These are phyloP conservation scores for Xylaria sp. DNA, from an alignment of 2,329 filamentous ascomycete species.

Conservation along the genomic window DNA sequence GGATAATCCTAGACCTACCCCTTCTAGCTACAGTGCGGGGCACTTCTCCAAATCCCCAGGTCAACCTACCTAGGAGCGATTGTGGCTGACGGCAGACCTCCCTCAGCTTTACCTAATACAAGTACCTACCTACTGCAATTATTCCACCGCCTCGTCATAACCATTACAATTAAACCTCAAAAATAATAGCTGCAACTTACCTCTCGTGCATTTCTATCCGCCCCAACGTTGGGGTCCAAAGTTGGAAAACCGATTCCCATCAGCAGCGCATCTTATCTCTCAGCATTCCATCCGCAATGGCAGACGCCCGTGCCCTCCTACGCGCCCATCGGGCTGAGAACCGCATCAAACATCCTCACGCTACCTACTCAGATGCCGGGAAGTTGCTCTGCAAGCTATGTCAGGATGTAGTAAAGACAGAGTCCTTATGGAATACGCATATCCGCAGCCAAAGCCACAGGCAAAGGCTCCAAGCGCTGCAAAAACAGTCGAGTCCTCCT, in stretches of 20 bases:
- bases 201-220: neutral
- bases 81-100: slow-evolving; percentile 30
- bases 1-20: neutral
- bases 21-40: slow-evolving; percentile 26
- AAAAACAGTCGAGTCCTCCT: slow-evolving; percentile 43
- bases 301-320: slow-evolving; percentile 82
- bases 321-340: slow-evolving; percentile 80
- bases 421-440: slow-evolving; percentile 74
- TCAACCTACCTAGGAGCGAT: neutral
- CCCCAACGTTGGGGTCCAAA: neutral
- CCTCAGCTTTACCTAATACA: slow-evolving; percentile 24
- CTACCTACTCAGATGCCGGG: slow-evolving; percentile 73
- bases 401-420: slow-evolving; percentile 70
- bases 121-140: neutral
- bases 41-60: slow-evolving; percentile 36
- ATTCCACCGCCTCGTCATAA: slow-evolving; percentile 13
- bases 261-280: neutral
- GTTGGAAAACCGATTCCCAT: neutral
- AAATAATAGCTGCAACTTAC: slow-evolving; percentile 4
- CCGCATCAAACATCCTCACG: slow-evolving; percentile 75
- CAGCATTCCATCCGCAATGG: slow-evolving; percentile 60
- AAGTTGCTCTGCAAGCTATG: slow-evolving; percentile 76
- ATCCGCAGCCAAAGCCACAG: slow-evolving; percentile 60
- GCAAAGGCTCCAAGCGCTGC: slow-evolving; percentile 49
- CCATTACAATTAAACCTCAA: neutral